Base-by-base conservation (phyloP, 2,329 filamentous ascomycete species). In the Paramyrothecium sp. region DNA sequence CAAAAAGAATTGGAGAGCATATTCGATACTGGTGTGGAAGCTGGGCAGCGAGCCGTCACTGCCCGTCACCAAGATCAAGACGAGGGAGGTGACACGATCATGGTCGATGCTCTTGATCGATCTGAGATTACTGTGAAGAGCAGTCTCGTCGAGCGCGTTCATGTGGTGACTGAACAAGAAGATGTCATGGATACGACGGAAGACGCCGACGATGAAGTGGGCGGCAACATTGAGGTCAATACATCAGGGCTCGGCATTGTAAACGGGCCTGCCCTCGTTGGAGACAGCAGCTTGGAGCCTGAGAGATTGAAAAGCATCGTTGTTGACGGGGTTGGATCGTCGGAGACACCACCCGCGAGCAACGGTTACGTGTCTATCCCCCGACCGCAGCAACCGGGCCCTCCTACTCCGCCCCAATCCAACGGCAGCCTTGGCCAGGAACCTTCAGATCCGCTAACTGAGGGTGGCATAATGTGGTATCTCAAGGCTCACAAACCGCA, bases 381-480 rank as follows among this genome's bases (percentile, higher is more conserved):
- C 22, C 60, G 56, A 3, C 58, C 60, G 19, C 67, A 67, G 3
- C 67, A 74, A 21, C 71, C 75, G 8, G 77, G 74, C 0, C 87
- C 88, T 3, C 84, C 88, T 12, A 90, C 88, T 2, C 88, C 88
- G 23, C 88, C 88, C 1, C 82, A 86, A 54, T 90, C 85, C 1
- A 87, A 85, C 61, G 83, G 82, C 49, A 85, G 82, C 60, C 73
- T 84, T 16, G 75, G 75, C 46, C 73, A 75, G 56, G 81, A 83
- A 49, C 71, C 79, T 2, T 61, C 67, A 3, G 83, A 86, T 38
- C 77, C 82, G 13, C 77, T 92, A 49, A 83, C 83, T 2, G 81
- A 89, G 52, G 94, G 94, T 57, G 94, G 94, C 34, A 80, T 96
- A 13, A 86, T 91, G 8, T 97, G 92, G 92, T 97, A 96, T 72